Evolutionary conservation across 2,329 filamentous ascomycete species (phyloP), one percentile per base, ranked within the genome.

Genomic region (Botrytis aclada): DNA sequence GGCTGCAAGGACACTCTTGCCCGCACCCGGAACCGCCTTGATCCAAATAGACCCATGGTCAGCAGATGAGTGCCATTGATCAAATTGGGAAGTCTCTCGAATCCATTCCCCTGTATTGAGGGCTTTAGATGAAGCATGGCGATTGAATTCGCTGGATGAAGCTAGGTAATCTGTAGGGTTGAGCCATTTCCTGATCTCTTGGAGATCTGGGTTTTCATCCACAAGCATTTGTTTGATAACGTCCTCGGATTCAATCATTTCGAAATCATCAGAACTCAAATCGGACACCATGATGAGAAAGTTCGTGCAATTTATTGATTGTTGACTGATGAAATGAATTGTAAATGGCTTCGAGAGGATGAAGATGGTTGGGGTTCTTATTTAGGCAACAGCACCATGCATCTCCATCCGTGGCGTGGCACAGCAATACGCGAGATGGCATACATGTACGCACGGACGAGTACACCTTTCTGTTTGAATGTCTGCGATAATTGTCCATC

Each of bases 21-120:
- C 84, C 16, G 81, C 78, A 0, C 84, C 84, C 0, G 84, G 81
- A 4, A 85, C 84, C 0, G 84, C 85, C 58, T 82, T 82, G 41
- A 86, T 83, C 84, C 84, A 86, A 0, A 87, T 74, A 39, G 84
- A 80, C 10, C 83, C 84, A 64, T 80, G 72, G 37, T 83, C 70
- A 18, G 37, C 32, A 7, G 75, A 75, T 10, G 72, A 56, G 41
- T 76, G 69, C 77, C 77, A 78, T 58, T 72, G n/a, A 1, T 69
- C 45, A 39, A 76, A 78, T 25, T 71, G 39, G 25, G 73, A 66
- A 1, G 77, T 77, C 56, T 76, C 47, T 61, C 72, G 71, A 14
- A 78, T 73, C 76, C 76, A 78, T 51, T 75, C 34, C 14, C 74
- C 77, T 14, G 77, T 78, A 12, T 75, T 73, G 6, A 60, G 61